Conservation (phyloP, 768 basidiomycete genomes). For the Boletus pseudopeckii region DNA sequence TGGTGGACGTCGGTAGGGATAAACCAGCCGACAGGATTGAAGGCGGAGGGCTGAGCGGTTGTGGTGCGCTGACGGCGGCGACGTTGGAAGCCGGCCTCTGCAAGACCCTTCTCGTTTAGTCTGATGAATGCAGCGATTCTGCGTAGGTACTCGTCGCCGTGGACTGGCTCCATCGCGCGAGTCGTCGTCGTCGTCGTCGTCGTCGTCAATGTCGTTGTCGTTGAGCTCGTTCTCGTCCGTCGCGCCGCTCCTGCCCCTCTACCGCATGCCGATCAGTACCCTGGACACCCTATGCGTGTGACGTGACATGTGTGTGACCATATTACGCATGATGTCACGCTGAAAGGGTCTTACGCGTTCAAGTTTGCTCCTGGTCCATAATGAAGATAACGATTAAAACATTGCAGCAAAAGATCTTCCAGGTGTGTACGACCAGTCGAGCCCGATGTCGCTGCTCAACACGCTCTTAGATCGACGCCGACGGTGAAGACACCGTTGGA, state of each 20-base stretch:
- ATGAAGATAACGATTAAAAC: conserved; percentile 98
- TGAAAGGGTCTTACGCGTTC: background rate
- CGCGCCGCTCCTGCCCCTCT: conserved; percentile 21
- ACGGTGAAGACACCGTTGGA: conserved; percentile 68
- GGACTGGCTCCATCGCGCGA: conserved; percentile 45
- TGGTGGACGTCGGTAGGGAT: conserved; percentile 17
- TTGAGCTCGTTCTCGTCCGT: conserved; percentile 1
- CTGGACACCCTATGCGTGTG: conserved; percentile 17
- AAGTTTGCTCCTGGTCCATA: conserved; percentile 29
- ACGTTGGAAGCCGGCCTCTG: conserved; percentile 56
- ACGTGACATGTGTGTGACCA: conserved; percentile 19
- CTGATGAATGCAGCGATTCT: conserved; percentile 69
- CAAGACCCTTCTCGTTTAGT: conserved; percentile 67
- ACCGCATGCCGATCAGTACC: conserved; percentile 21
- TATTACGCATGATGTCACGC: conserved; percentile 24
- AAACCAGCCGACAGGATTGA: conserved; percentile 68
- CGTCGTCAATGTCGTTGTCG: conserved; percentile 2
- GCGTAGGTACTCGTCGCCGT: conserved; percentile 75
- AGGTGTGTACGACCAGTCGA: conserved; percentile 39
- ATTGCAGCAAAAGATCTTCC: conserved; percentile 88
- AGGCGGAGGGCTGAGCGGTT: conserved; percentile 37
- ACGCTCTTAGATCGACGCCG: conserved; percentile 64
- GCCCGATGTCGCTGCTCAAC: background rate
- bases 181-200: conserved; percentile 13
- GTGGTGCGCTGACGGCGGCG: conserved; percentile 39